Conservation (phyloP, 2,329 filamentous ascomycete genomes). For the Calonectria multiphialidica region DNA sequence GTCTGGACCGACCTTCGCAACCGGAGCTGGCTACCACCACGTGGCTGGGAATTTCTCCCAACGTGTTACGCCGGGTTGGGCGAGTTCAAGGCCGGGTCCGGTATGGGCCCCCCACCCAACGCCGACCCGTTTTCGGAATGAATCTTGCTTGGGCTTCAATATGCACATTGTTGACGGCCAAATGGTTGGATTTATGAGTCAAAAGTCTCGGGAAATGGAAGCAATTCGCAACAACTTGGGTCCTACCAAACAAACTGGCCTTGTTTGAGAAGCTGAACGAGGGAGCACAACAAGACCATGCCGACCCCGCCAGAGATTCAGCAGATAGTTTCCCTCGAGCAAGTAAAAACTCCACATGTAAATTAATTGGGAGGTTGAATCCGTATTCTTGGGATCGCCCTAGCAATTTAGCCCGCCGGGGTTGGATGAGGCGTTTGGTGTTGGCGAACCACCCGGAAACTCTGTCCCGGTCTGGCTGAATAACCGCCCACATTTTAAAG, state of each 20-base stretch:
- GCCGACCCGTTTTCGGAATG: neutral
- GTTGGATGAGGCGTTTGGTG: neutral
- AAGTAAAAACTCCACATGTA: neutral
- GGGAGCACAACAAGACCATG: neutral
- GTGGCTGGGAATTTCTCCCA: neutral
- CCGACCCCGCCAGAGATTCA: neutral
- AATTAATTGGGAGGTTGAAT: neutral
- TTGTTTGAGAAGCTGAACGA: neutral
- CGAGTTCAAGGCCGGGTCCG: neutral
- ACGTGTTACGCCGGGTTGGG: neutral
- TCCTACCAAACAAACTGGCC: too few relatives aligned
- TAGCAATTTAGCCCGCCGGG: neutral
- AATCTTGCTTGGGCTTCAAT: neutral
- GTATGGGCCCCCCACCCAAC: neutral
- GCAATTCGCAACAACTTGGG: neutral
- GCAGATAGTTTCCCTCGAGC: neutral
- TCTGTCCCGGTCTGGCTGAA: neutral
- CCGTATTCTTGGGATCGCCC: too few relatives aligned
- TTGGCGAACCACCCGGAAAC: neutral
- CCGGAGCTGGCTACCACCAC: neutral
- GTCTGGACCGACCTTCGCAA: neutral
- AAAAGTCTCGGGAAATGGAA: neutral
- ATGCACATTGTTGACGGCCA: neutral
- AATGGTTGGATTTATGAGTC: too few relatives aligned
- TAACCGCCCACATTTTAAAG: neutral